Evolutionary conservation across 768 basidiomycete genomes (phyloP).

Genomic region (Hygrophorus pudorinus): DNA sequence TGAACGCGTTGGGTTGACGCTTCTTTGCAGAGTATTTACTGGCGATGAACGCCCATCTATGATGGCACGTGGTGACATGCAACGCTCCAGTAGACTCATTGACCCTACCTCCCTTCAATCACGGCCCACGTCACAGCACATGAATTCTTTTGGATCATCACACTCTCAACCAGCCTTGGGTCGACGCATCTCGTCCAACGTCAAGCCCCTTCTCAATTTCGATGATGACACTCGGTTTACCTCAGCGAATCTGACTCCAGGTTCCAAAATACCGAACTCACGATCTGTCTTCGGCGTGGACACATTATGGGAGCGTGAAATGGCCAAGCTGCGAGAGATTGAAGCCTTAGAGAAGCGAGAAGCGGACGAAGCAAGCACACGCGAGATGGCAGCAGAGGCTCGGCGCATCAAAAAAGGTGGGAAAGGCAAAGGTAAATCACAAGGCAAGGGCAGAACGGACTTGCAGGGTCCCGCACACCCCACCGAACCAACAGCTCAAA

Average conservation of each 20-base stretch:
- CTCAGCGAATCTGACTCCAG: constrained; percentile 15
- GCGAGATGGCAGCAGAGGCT: neutral
- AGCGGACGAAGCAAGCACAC: constrained; percentile 18
- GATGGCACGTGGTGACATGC: constrained; percentile 64
- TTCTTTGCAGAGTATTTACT: constrained; percentile 57
- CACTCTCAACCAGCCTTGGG: constrained; percentile 25
- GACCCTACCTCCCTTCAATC: constrained; percentile 52
- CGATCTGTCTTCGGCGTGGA: constrained; percentile 89
- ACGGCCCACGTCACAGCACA: constrained; percentile 35
- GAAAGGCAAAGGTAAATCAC: neutral
- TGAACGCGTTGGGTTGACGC: neutral
- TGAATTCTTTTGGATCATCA: constrained; percentile 33
- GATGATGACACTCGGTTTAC: constrained; percentile 36
- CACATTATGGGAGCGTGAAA: constrained; percentile 85
- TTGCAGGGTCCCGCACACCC: constrained; percentile 5
- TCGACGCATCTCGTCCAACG: constrained; percentile 40
- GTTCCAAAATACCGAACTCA: constrained; percentile 19
- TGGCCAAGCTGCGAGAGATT: constrained; percentile 69
- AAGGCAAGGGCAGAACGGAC: neutral
- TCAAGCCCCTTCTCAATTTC: constrained; percentile 61
- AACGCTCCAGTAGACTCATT: constrained; percentile 60
- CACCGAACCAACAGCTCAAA: constrained; percentile 12
- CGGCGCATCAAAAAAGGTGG: neutral
- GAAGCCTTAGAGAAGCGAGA: constrained; percentile 58
- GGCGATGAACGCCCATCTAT: constrained; percentile 88